Conservation (phyloP, 495 filamentous ascomycete species). For the Penicillium bialowiezense region DNA sequence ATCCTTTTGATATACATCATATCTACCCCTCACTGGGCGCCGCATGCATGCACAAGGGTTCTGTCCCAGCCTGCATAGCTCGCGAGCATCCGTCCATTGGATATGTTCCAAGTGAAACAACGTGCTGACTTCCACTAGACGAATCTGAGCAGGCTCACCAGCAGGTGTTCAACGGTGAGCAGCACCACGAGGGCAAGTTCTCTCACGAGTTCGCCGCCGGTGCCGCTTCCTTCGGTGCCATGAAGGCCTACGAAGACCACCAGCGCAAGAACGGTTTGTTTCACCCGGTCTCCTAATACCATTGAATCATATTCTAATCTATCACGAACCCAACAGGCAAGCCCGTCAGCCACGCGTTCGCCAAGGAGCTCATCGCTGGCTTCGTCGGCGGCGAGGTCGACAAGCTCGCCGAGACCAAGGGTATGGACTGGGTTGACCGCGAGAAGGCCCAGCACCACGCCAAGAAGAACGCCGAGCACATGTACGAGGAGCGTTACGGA, state of each 20-base stretch:
- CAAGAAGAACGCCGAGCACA: conserved; percentile 57
- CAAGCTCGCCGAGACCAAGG: conserved; percentile 77
- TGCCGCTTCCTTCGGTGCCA: conserved; percentile 73
- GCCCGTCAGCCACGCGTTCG: conserved; percentile 65
- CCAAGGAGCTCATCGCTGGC: conserved; percentile 73
- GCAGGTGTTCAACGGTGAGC: conserved; percentile 52
- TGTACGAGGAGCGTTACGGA: conserved; percentile 63
- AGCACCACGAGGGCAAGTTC: conserved; percentile 57
- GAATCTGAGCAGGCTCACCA: conserved; percentile 56
- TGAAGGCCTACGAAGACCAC: conserved; percentile 77
- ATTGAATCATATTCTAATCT: conserved; percentile 1
- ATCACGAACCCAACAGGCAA: conserved; percentile 50
- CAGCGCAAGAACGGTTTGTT: conserved; percentile 66
- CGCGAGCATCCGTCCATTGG: background rate
- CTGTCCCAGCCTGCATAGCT: conserved; percentile 6
- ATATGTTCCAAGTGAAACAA: background rate
- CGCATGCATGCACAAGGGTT: conserved; percentile 3
- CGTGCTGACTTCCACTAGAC: conserved; percentile 24
- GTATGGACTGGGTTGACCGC: conserved; percentile 67
- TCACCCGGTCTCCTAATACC: background rate
- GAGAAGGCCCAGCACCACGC: conserved; percentile 66
- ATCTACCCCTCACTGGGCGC: background rate
- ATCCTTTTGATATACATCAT: no score
- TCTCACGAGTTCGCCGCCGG: conserved; percentile 74
- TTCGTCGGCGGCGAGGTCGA: conserved; percentile 73